Base-by-base conservation (phyloP, 2,329 filamentous ascomycete species). In the Scytalidium lignicola region DNA sequence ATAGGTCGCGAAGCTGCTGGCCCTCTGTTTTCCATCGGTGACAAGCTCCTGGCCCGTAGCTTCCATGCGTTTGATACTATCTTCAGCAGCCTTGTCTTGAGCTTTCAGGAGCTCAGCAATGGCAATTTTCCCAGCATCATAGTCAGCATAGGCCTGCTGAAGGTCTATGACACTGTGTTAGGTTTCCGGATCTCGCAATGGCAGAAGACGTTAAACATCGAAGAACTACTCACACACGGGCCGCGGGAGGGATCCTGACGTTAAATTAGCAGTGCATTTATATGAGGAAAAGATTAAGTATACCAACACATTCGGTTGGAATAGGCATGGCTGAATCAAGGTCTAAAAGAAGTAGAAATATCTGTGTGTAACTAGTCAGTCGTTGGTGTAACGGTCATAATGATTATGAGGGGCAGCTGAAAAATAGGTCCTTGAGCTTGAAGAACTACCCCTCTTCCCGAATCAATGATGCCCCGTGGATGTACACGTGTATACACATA, bases 11-110 rank as follows among this genome's bases (percentile, higher is more conserved):
- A 65, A 65, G 3, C 59, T 64, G 9, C 54, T 58, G 20, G 57
- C 58, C 43, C 63, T 51, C 45, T 65, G 60, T 47, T 65, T 63
- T 32, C 63, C 63, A 49, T 66, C 63, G 7, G 63, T 63, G 22
- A 64, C 52, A 7, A 61, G 49, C 21, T 49, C 44, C 26, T 62
- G 55, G n/a, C 62, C 63, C 8, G 62, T 61, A 21, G 51, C 50
- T 41, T 59, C 54, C 51, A 64, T 60, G 32, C 54, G 56, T 21
- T 49, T 51, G 17, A 65, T 54, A 2, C 60, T 63, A 21, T 65
- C 62, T 46, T 60, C 58, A 32, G 61, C 63, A 3, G 62, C 63
- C 48, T 58, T 57, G 48, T 66, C 60, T 39, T 65, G 63, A 9
- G 53, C 58, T 41, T 47, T 43, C n/a, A 56, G 32, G 18, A 65